Conservation (phyloP, 2,329 filamentous ascomycete species). For the Massarina eburnea region DNA sequence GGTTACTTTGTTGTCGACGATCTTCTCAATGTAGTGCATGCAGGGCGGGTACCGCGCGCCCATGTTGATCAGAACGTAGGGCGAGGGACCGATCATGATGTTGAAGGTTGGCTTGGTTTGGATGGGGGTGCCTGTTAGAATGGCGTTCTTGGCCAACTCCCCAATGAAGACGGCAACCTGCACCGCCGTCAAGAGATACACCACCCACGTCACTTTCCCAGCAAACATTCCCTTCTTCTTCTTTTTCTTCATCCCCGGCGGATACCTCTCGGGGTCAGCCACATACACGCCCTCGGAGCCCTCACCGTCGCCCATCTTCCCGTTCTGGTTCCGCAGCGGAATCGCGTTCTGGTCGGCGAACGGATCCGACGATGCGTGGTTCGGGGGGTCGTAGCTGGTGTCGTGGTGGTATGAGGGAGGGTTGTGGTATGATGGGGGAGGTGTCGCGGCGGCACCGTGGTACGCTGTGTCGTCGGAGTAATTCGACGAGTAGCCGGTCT, state of each 20-base stretch:
- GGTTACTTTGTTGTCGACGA: conserved; percentile 58
- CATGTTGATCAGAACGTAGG: conserved; percentile 93
- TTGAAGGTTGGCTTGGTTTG: conserved; percentile 86
- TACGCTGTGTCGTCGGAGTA: conserved; percentile 58
- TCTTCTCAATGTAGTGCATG: conserved; percentile 78
- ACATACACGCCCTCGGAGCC: conserved; percentile 33
- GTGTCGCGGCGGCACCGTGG: conserved; percentile 48
- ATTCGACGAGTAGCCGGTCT: conserved; percentile 56
- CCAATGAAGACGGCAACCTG: conserved; percentile 87
- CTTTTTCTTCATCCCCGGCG: conserved; percentile 21
- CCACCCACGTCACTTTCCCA: conserved; percentile 72
- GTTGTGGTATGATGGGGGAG: conserved; percentile 36
- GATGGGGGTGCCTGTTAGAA: conserved; percentile 76
- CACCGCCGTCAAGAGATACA: conserved; percentile 74
- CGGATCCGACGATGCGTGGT: conserved; percentile 54
- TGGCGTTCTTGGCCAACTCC: conserved; percentile 78
- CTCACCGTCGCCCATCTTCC: conserved; percentile 38
- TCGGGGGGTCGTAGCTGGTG: conserved; percentile 42
- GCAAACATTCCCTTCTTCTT: conserved; percentile 58
- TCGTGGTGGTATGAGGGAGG: neutral
- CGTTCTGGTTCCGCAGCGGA: conserved; percentile 44
- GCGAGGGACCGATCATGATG: conserved; percentile 93
- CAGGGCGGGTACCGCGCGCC: conserved; percentile 89
- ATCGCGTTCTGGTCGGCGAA: conserved; percentile 53
- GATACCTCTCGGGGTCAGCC: conserved; percentile 44